Conservation (phyloP, 306 rosid species). For the Rubus idaeus region DNA sequence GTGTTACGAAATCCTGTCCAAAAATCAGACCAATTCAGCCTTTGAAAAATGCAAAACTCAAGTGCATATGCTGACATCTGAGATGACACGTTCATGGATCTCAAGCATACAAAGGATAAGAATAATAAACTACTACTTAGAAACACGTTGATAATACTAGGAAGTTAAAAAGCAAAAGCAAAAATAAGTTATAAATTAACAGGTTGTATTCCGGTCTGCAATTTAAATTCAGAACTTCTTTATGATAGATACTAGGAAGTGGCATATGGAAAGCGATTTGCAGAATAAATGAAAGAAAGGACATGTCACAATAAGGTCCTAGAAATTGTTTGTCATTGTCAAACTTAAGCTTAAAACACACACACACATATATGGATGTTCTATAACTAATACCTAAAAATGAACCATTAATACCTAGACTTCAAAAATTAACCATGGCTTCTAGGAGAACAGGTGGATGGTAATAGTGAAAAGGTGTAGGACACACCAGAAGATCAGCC, state of each 20-base stretch:
- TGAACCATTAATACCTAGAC: neutral
- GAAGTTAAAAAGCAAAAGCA: too few relatives aligned
- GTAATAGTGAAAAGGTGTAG: neutral
- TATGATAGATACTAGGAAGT: too few relatives aligned
- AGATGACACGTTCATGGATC: constrained; percentile 8
- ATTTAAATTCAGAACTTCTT: neutral
- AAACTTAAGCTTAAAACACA: neutral
- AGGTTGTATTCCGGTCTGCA: neutral
- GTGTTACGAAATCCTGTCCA: constrained; percentile 84
- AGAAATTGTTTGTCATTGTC: neutral
- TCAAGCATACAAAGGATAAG: neutral
- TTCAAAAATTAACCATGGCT: neutral
- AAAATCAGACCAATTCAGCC: constrained; percentile 30
- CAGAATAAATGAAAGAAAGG: neutral
- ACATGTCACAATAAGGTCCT: neutral
- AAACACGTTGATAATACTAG: too few relatives aligned
- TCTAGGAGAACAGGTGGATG: neutral
- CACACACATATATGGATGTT: neutral
- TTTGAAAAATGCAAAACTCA: constrained; percentile 15
- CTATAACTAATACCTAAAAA: neutral
- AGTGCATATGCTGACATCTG: constrained; percentile 19
- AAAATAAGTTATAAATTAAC: neutral
- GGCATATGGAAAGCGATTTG: neutral
- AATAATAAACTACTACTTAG: neutral
- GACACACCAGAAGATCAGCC: neutral